Percentiles rank a stretch among this genome's conserved stretches.
phyloP scores from a whole-genome alignment of 129 eudicot genomes.

The Flaveria ramosissima region DNA sequence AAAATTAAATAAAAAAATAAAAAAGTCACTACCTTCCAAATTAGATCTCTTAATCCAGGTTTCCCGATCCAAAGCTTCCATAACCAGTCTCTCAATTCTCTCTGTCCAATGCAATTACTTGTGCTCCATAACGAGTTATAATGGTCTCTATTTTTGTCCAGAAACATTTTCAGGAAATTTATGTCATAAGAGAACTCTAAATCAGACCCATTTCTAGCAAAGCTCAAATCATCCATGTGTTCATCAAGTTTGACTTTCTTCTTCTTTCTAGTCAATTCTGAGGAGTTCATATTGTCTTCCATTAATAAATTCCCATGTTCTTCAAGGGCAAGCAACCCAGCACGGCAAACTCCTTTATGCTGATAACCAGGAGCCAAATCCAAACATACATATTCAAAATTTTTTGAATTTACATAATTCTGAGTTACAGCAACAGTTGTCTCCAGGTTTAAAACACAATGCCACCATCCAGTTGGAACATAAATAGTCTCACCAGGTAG shows the following conservation, averaged over 20 bases:
- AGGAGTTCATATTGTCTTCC: conserved; percentile 35
- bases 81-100: conserved; percentile 94
- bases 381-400: conserved; percentile 85
- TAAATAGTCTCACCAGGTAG: conserved; percentile 93
- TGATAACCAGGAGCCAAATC: conserved; percentile 97
- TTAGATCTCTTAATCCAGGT: conserved; percentile 70
- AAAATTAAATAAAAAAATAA: neutral
- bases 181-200: conserved; percentile 68
- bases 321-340: conserved; percentile 91
- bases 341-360: conserved; percentile 97
- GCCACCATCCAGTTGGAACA: conserved; percentile 99
- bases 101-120: conserved; percentile 78
- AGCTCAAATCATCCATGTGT: conserved; percentile 32
- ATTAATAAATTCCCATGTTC: conserved; percentile 23
- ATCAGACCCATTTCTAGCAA: conserved; percentile 37
- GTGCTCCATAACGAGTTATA: conserved; percentile 80
- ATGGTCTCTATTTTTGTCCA: conserved; percentile 86
- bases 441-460: conserved; percentile 90
- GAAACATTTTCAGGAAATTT: conserved; percentile 61
- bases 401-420: conserved; percentile 82
- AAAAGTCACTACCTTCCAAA: conserved; percentile 77
- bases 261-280: conserved; percentile 53
- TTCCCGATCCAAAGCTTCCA: conserved; percentile 83
- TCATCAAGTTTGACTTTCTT: conserved; percentile 59
- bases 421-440: conserved; percentile 91